Base-by-base conservation (phyloP, 768 basidiomycete genomes). In the Suillus paluster region DNA sequence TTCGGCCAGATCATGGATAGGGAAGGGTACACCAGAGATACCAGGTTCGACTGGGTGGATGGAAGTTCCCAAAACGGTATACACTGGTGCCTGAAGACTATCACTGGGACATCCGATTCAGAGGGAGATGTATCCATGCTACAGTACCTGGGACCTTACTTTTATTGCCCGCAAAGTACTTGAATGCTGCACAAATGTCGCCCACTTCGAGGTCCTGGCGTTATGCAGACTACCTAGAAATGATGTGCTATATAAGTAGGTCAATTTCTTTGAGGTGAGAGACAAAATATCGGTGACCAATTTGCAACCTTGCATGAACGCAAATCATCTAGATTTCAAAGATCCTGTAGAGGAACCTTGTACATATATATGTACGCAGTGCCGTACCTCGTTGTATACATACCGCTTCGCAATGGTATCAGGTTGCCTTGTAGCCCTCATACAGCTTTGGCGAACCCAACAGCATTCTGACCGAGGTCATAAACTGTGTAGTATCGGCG, bases 401-500 rank as follows among this genome's bases (percentile, higher is more conserved):
- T 46, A 14, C 12, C n/a, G 21, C 41, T 42, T 42, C 19, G 7
- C 8, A 17, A 6, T 17, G 27, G 23, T 57, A 39, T 49, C 45
- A 25, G 55, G 48, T 12, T 58, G 15, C 41, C 4, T 19, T 48
- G 23, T 15, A 33, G 17, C 23, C 45, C 14, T 77, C 65, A 81
- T 21, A 57, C 66, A 19, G 80, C 68, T 19, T 61, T 59, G 23
- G 94, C 95, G 68, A 96, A 95, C 46, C 94, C 95, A 64, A 97
- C 91, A 44, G 94, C 94, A 74, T 94, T 67, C 65, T 77, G 81
- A 39, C 82, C 88, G 30, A 90, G 82, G 69, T 95, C 92, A 68
- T 94, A 95, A n/a, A 95, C 91, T n/a, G 92, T 92, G 78, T 83
- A 92, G 75, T 90, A 95, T 72, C 88, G 91, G 76, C 96, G 90